Conservation (phyloP, 176 grass and related monocot genomes). For the Zea luxurians region DNA sequence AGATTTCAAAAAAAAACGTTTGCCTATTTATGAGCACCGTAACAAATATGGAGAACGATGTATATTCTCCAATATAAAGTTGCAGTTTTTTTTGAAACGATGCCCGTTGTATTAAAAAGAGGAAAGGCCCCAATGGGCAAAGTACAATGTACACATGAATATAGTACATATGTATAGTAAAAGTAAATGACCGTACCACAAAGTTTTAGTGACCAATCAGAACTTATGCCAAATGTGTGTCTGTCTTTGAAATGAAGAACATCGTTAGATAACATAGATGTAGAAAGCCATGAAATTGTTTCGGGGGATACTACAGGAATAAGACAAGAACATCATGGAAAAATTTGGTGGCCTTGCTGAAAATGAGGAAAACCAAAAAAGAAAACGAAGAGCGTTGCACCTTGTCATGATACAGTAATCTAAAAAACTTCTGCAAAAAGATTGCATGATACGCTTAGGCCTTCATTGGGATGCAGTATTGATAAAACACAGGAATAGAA, state of each 20-base stretch:
- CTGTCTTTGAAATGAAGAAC: neutral
- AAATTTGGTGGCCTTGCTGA: neutral
- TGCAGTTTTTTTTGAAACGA: neutral
- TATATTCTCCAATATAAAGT: neutral
- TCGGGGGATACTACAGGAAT: no score
- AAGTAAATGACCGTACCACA: neutral
- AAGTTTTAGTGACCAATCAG: neutral
- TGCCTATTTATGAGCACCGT: neutral
- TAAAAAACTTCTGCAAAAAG: neutral
- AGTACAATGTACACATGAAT: no score
- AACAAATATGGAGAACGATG: neutral
- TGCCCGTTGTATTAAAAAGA: no score
- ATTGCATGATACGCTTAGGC: neutral
- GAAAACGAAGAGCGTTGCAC: neutral
- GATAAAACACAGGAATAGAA: no score
- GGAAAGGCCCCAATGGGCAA: no score
- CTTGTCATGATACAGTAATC: neutral
- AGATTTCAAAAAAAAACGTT: neutral
- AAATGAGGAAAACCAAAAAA: neutral
- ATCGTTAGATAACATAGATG: no score
- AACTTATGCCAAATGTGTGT: neutral
- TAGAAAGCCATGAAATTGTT: no score
- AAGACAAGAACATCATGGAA: neutral
- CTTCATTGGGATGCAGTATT: no score
- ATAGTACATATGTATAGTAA: neutral